Conservation (phyloP, 768 basidiomycete genomes). For the Pleurotus platypus region DNA sequence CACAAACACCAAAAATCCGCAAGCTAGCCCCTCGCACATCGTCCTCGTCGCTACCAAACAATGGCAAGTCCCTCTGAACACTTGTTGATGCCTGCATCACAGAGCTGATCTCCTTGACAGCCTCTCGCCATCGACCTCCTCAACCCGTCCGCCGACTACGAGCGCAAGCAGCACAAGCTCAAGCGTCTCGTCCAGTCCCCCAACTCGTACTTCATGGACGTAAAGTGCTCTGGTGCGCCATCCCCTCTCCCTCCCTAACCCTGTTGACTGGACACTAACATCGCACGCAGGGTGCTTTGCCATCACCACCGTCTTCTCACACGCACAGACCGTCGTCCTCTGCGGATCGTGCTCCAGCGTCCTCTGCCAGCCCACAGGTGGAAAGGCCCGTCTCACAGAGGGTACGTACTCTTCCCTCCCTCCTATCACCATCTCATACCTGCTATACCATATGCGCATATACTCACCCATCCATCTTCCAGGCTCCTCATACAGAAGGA, state of each 20-base stretch:
- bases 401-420: constrained; percentile 49
- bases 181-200: constrained; percentile 98
- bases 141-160: constrained; percentile 86
- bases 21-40: constrained; percentile 4
- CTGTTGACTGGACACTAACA: constrained; percentile 11
- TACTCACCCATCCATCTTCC: constrained; percentile 12
- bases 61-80: neutral
- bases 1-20: constrained; percentile 6
- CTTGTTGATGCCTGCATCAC: too few species aligned
- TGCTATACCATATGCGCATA: too few species aligned
- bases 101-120: constrained; percentile 31
- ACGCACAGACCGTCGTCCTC: constrained; percentile 95
- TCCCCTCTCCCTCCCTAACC: constrained; percentile 9
- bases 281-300: constrained; percentile 74
- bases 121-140: constrained; percentile 97
- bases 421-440: neutral
- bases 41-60: constrained; percentile 13
- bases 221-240: constrained; percentile 90
- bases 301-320: constrained; percentile 98
- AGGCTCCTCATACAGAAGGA: constrained; percentile 98
- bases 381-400: constrained; percentile 96
- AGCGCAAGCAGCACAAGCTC: constrained; percentile 94
- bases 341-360: constrained; percentile 92
- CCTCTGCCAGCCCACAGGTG: constrained; percentile 97
- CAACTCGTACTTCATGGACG: constrained; percentile 99